A percentile compares a stretch with the other conserved stretches of the same genome.
phyloP scores from a whole-genome alignment of 306 rosid genomes.

The Gillenia trifoliata region DNA sequence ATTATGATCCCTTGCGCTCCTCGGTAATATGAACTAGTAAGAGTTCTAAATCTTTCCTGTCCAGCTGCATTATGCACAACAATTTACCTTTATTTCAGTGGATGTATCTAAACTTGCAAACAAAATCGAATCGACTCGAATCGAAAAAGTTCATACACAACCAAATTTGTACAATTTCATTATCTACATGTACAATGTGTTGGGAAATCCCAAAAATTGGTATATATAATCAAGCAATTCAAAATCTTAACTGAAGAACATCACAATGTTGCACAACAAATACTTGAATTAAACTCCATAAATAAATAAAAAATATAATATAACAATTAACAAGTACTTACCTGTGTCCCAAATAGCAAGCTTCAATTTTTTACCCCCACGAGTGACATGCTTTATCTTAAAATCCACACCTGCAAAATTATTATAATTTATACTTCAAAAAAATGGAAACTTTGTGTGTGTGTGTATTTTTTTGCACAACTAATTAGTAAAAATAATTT shows the following conservation, averaged over 20 bases:
- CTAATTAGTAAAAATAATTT: background rate
- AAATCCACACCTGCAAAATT: slow-evolving; percentile 74
- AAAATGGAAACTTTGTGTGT: background rate
- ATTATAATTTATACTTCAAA: background rate
- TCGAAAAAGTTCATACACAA: background rate
- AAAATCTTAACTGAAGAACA: background rate
- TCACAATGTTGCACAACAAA: background rate
- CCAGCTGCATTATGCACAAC: slow-evolving; percentile 52
- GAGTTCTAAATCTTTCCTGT: slow-evolving; percentile 82
- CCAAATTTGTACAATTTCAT: background rate
- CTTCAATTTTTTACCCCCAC: slow-evolving; percentile 72
- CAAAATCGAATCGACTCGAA: background rate
- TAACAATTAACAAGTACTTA: slow-evolving; percentile 13
- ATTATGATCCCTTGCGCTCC: slow-evolving; percentile 87
- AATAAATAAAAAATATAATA: background rate
- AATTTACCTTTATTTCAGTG: background rate
- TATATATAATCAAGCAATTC: background rate
- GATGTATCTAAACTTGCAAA: background rate
- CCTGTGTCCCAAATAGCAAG: slow-evolving; percentile 98
- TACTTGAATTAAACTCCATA: background rate
- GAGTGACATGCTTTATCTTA: slow-evolving; percentile 56
- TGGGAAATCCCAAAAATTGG: background rate
- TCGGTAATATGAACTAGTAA: slow-evolving; percentile 83
- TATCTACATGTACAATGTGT: background rate
- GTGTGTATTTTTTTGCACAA: background rate